Conservation (phyloP, 306 rosid species). For the Medicago arabica region DNA sequence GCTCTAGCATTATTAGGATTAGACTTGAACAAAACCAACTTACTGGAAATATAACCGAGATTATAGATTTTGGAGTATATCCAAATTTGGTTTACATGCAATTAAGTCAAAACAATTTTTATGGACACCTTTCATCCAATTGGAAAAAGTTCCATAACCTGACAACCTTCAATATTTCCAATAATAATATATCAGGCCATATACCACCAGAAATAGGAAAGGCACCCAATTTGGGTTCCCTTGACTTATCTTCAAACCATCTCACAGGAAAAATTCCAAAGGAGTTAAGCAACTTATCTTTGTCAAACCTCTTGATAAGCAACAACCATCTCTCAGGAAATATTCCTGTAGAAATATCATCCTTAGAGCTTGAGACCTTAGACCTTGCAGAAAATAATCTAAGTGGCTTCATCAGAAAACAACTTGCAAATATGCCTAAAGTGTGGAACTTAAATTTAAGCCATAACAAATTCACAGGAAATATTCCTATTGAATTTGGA, state of each 20-base stretch:
- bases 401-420: too few relatives aligned
- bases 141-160: neutral
- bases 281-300: too few relatives aligned
- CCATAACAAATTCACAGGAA: neutral
- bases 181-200: neutral
- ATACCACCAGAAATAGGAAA: neutral
- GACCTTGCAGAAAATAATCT: too few relatives aligned
- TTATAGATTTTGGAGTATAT: neutral
- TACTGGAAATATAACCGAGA: neutral
- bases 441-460: neutral
- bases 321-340: too few relatives aligned
- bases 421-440: too few relatives aligned
- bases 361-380: too few relatives aligned
- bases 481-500: neutral
- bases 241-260: neutral
- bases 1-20: neutral
- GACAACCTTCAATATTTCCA: neutral
- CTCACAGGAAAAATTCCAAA: too few relatives aligned
- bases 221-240: neutral
- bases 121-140: neutral
- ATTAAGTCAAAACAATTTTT: neutral
- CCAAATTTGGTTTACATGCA: neutral
- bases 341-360: too few relatives aligned
- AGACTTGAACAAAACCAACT: neutral
- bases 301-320: too few relatives aligned